Conservation (phyloP, 2,329 filamentous ascomycete genomes). For the Phialophora verrucosa region DNA sequence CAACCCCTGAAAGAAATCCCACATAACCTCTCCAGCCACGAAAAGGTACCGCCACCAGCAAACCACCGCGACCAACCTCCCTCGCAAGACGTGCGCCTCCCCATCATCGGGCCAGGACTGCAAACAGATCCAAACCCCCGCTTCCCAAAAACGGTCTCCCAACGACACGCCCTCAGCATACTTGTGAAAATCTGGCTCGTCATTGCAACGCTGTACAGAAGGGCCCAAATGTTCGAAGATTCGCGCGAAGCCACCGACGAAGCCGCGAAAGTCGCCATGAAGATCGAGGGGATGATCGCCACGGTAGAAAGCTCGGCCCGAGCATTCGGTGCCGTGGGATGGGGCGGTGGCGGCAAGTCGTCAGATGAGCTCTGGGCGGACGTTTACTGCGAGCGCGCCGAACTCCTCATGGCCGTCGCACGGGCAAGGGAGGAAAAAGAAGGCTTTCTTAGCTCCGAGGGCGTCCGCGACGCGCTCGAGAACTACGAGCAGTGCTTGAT, state of each 20-base stretch:
- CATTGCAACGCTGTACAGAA: conserved; percentile 84
- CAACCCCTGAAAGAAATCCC: conserved; percentile 33
- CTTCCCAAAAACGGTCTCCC: conserved; percentile 58
- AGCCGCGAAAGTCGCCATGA: conserved; percentile 75
- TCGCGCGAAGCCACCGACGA: conserved; percentile 79
- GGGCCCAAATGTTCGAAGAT: conserved; percentile 80
- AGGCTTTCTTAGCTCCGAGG: conserved; percentile 26
- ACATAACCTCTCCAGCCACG: conserved; percentile 47
- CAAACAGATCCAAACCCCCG: conserved; percentile 48
- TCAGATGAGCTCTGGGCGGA: conserved; percentile 86
- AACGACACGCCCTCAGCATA: conserved; percentile 62
- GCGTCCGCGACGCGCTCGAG: conserved; percentile 70
- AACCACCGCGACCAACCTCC: conserved; percentile 53
- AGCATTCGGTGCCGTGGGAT: conserved; percentile 68
- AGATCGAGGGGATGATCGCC: conserved; percentile 70
- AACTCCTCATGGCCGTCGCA: conserved; percentile 67
- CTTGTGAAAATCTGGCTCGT: conserved; percentile 87
- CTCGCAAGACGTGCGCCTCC: conserved; percentile 49
- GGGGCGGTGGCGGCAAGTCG: conserved; percentile 76
- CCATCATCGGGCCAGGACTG: conserved; percentile 41
- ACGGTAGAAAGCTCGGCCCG: conserved; percentile 67
- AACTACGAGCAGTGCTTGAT: conserved; percentile 83
- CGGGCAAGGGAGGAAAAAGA: conserved; percentile 41
- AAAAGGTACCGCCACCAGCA: conserved; percentile 43
- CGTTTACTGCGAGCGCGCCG: conserved; percentile 77